These are phyloP conservation scores for Peribolospora kevripleyi DNA, from an alignment of 768 basidiomycete species.

Conservation along the genomic window DNA sequence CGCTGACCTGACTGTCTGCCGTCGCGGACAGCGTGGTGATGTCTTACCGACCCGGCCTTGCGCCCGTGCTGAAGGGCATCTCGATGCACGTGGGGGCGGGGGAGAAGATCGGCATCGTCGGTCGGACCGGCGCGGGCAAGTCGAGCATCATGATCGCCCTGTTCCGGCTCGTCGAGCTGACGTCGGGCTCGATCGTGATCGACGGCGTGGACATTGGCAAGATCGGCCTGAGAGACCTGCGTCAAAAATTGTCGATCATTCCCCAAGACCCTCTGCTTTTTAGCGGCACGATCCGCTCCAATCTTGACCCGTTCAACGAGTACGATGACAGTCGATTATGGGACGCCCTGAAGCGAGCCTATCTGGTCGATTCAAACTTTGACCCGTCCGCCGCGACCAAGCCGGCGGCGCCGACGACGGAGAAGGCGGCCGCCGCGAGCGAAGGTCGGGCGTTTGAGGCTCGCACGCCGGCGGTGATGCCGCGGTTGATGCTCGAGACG, in stretches of 20 bases:
- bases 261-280: slow-evolving; percentile 24
- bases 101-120: slow-evolving; percentile 83
- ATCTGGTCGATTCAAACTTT: slow-evolving; percentile 38
- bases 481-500: slow-evolving; percentile 57
- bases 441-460: slow-evolving; percentile 22
- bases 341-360: slow-evolving; percentile 66
- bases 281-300: slow-evolving; percentile 56
- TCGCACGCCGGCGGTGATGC: slow-evolving; percentile 17
- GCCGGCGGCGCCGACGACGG: not conserved
- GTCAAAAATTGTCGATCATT: slow-evolving; percentile 13
- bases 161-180: slow-evolving; percentile 40
- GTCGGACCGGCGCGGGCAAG: slow-evolving; percentile 43
- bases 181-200: slow-evolving; percentile 46
- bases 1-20: too few relatives aligned
- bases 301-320: slow-evolving; percentile 68
- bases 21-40: slow-evolving; percentile 29
- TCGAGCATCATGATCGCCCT: slow-evolving; percentile 72
- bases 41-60: slow-evolving; percentile 67
- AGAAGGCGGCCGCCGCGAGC: slow-evolving; percentile 13
- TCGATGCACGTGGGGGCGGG: slow-evolving; percentile 43
- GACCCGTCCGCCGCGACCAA: not conserved
- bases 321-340: slow-evolving; percentile 59
- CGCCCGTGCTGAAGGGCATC: slow-evolving; percentile 60
- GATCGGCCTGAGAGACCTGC: slow-evolving; percentile 35
- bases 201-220: slow-evolving; percentile 65